phyloP scores from a whole-genome alignment of 768 basidiomycete genomes.

The Mycena floridula region DNA sequence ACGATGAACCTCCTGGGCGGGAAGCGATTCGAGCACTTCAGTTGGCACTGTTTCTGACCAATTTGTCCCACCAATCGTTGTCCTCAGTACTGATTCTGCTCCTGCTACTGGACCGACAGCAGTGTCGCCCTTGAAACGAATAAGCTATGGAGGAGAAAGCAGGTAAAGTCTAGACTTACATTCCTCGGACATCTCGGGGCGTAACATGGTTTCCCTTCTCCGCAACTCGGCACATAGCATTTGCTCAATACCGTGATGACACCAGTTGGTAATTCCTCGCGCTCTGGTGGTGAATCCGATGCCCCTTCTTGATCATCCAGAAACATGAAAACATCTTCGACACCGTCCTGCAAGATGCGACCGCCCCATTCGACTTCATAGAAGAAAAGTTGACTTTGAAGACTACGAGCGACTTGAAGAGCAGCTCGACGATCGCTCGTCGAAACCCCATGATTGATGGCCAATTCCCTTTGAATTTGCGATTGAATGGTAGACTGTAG shows the following conservation, averaged over 20 bases:
- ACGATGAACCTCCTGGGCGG: conserved; percentile 72
- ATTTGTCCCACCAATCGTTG: conserved; percentile 19
- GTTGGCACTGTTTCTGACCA: conserved; percentile 42
- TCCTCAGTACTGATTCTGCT: conserved; percentile 15
- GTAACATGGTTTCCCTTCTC: conserved; percentile 77
- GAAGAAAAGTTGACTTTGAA: conserved; percentile 92
- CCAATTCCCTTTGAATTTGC: conserved; percentile 82
- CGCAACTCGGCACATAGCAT: conserved; percentile 87
- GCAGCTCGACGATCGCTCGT: conserved; percentile 80
- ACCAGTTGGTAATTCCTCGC: conserved; percentile 75
- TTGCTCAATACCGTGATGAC: conserved; percentile 85
- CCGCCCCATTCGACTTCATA: conserved; percentile 96
- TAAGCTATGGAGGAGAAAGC: conserved; percentile 1
- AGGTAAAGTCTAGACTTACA: conserved; percentile 33
- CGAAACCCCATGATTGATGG: conserved; percentile 66
- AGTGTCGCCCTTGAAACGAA: conserved; percentile 22
- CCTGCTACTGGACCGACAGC: conserved; percentile 20
- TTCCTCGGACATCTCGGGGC: conserved; percentile 74
- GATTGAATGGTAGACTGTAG: conserved; percentile 80
- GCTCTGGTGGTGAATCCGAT: conserved; percentile 41
- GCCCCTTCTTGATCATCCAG: conserved; percentile 72
- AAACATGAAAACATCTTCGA: conserved; percentile 93
- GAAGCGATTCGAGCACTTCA: conserved; percentile 40
- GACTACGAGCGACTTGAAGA: conserved; percentile 79
- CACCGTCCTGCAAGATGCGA: conserved; percentile 75